phyloP scores from a whole-genome alignment of 176 grass and related monocot species.

The Bolboschoenus planiculmis region DNA sequence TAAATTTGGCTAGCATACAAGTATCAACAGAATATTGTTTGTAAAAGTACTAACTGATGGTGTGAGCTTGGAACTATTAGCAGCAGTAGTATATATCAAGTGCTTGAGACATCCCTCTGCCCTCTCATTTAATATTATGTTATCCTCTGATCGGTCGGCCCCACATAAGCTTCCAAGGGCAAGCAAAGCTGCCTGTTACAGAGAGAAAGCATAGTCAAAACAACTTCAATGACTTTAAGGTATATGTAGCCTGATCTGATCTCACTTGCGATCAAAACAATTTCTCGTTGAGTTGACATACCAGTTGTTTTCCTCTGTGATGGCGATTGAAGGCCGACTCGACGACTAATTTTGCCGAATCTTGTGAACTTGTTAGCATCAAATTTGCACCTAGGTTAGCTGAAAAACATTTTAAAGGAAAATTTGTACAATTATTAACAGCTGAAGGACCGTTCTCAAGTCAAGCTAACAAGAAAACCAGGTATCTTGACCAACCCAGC shows the following conservation, averaged over 20 bases:
- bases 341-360: constrained; percentile 43
- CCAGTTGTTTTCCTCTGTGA: constrained; percentile 74
- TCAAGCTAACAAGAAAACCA: neutral
- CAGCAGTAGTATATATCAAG: constrained; percentile 56
- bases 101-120: constrained; percentile 58
- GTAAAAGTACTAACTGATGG: constrained; percentile 52
- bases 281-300: constrained; percentile 25
- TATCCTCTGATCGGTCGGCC: constrained; percentile 47
- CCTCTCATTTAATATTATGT: constrained; percentile 40
- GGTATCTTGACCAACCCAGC: neutral
- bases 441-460: neutral
- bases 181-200: constrained; percentile 68
- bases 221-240: neutral
- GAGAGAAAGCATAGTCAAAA: constrained; percentile 3
- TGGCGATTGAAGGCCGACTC: constrained; percentile 58
- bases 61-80: constrained; percentile 66
- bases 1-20: neutral
- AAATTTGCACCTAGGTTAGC: constrained; percentile 65
- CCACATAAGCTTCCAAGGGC: constrained; percentile 89
- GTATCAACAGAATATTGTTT: constrained; percentile 15
- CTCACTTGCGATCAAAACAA: neutral
- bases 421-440: neutral
- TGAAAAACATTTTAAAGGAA: constrained; percentile 25
- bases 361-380: constrained; percentile 43
- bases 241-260: neutral